Evolutionary conservation across 2,329 filamentous ascomycete species (phyloP), one percentile per base, ranked within the genome.

Genomic region (Penicillium sp.): DNA sequence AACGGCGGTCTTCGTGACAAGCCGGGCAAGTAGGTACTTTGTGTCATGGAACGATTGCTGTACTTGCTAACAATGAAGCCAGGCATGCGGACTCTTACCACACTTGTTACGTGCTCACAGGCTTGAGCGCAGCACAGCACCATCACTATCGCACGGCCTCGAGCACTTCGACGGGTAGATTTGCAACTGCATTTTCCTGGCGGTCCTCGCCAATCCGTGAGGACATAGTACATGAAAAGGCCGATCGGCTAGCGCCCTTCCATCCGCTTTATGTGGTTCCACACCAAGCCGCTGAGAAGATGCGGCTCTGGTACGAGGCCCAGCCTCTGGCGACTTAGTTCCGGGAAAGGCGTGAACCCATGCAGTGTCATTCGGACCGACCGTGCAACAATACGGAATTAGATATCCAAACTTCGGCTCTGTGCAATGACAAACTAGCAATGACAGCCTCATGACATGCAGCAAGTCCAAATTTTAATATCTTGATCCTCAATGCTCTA

Each of bases 1-100:
- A 71, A 76, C 43, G 90, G 90, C 37, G 92, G 92, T 1, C 71
- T 98, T 63, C 77, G 89, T 57, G 92, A 98, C 66, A 98, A 98
- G 68, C 92, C 92, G 10, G 82, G 84, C 62, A 88, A 88, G 80
- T 88, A 73, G 68, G 83, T 74, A 42, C 35, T 17, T 32, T 29
- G 31, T 39, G 6, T 13, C n/a, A 11, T 27, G 6, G 10, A n/a
- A 5, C 25, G 4, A 11, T 27, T 4, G 9, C 25, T 27, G 4
- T 11, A 5, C 9, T 43, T 34, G 37, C 54, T 60, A 40, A 60
- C 45, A 14, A 20, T 42, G 26, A 41, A 29, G 41, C 26, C 52
- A 88, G 84, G 54, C 73, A 74, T 44, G 81, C 88, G 3, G 90
- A 96, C 67, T 82, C 84, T 32, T 95, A 96, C 57, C 90, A 96